Base-by-base conservation (phyloP, 2,329 filamentous ascomycete genomes). In the Aspergillus ochraceoroseus region DNA sequence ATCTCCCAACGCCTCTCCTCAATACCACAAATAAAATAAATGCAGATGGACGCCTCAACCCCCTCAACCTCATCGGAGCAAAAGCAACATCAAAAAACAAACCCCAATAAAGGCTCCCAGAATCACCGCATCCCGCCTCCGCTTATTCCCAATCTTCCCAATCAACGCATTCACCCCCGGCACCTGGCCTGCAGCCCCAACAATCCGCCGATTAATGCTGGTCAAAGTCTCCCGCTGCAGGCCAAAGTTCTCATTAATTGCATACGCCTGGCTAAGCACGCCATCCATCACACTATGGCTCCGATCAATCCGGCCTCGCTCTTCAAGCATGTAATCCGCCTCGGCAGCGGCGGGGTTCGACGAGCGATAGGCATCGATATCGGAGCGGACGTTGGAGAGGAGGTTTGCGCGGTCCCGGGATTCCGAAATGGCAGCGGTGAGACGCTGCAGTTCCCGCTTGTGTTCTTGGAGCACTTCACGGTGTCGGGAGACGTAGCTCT, bases 291-390 rank as follows among this genome's bases (percentile, higher is more conserved):
- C 82, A 53, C 80, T 84, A 66, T 96, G 85, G 58, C 86, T 94
- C 62, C 87, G 83, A 61, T 98, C 92, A 59, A 98, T 80, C 49
- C 85, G 79, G 47, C 74, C 72, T 36, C 92, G 78, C 74, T 98
- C 92, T 55, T 86, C 84, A 18, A 98, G 76, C 89, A 98, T 95
- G 71, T 96, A 98, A 46, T 98, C 90, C 32, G 87, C 87, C 69
- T 96, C 92, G 39, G 83, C 85, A 2, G 81, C 80, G 53, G 79
- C 85, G 6, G 87, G 86, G 61, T 94, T 92, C 41, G 79, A 80
- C 34, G 83, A 79, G 39, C 85, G 85, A 70, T 95, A 95, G 39
- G 87, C 82, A 64, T 87, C 78, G 64, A 96, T 96, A 64, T 98
- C 92, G 56, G 84, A 85, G 48, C 87, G 85, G 33, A 98, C 88